phyloP scores from a whole-genome alignment of 768 basidiomycete species.

The Tulasnella sp. region DNA sequence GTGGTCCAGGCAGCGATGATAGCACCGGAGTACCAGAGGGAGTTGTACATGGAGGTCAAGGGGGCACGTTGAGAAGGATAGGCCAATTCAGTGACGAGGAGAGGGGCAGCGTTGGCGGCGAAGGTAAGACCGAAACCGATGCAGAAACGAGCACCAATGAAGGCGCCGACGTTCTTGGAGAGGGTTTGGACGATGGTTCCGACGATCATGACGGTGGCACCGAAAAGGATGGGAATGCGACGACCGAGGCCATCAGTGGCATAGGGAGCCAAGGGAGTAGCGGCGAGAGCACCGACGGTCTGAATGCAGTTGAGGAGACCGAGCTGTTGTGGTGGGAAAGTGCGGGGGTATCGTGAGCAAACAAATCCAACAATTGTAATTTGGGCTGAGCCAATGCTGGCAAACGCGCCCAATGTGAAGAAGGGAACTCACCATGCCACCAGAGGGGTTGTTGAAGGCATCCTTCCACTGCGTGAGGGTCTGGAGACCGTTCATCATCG shows the following conservation, averaged over 20 bases:
- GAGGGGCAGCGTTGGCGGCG: conserved; percentile 71
- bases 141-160: conserved; percentile 68
- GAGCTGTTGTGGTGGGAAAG: conserved; percentile 46
- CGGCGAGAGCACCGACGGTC: conserved; percentile 72
- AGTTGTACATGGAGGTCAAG: conserved; percentile 78
- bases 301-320: conserved; percentile 78
- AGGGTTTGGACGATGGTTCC: conserved; percentile 72
- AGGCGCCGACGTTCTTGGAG: conserved; percentile 72
- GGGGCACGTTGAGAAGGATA: conserved; percentile 82
- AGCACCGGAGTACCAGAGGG: conserved; percentile 83
- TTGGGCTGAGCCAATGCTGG: neutral
- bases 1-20: conserved; percentile 86
- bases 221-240: conserved; percentile 64
- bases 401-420: neutral
- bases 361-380: neutral
- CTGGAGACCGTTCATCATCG: conserved; percentile 61
- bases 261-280: conserved; percentile 55
- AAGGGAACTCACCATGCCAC: conserved; percentile 42
- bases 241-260: conserved; percentile 74
- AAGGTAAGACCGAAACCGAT: conserved; percentile 65
- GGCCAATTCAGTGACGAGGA: conserved; percentile 83
- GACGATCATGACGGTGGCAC: conserved; percentile 69
- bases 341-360: conserved; percentile 2
- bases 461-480: conserved; percentile 63
- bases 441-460: conserved; percentile 63